Percentiles rank a stretch among this genome's conserved stretches.
Conservation (phyloP, 148 eudicot genomes). For the Hydrangea macrophylla region DNA sequence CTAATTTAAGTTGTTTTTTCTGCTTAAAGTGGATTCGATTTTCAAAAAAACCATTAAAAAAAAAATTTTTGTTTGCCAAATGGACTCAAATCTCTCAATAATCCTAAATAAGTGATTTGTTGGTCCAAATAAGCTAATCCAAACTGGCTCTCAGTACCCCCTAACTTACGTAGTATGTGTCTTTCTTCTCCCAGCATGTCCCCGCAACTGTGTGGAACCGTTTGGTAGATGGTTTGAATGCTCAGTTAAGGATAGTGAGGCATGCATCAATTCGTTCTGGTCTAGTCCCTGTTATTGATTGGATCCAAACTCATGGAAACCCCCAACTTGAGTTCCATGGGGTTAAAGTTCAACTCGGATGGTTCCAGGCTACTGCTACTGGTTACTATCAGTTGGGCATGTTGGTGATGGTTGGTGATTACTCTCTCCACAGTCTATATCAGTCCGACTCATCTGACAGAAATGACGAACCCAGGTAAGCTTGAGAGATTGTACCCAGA, state of each 20-base stretch:
- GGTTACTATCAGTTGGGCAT: conserved; percentile 79
- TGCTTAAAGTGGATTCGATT: conserved; percentile 10
- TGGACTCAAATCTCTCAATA: too few relatives aligned
- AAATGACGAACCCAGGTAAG: conserved; percentile 49
- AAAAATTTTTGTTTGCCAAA: too few relatives aligned
- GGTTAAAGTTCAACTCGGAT: conserved; percentile 69
- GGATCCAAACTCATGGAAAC: conserved; percentile 75
- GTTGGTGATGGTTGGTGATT: conserved; percentile 60
- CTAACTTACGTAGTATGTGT: too few relatives aligned
- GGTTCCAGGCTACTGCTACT: conserved; percentile 82
- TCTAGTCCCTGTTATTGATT: conserved; percentile 54
- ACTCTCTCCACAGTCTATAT: conserved; percentile 31
- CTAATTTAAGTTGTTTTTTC: neutral
- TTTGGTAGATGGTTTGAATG: conserved; percentile 80
- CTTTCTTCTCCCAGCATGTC: conserved; percentile 53
- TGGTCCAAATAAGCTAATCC: too few relatives aligned
- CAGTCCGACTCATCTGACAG: conserved; percentile 31
- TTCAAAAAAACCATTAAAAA: too few relatives aligned
- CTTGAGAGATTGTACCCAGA: neutral
- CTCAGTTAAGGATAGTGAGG: conserved; percentile 74
- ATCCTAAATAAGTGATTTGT: too few relatives aligned
- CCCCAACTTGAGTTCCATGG: conserved; percentile 85
- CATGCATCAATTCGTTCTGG: conserved; percentile 60
- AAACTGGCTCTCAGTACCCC: too few relatives aligned
- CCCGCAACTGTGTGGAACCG: conserved; percentile 80